Base-by-base conservation (phyloP, 31 red algal species). In the Asparagopsis taxiformis region DNA sequence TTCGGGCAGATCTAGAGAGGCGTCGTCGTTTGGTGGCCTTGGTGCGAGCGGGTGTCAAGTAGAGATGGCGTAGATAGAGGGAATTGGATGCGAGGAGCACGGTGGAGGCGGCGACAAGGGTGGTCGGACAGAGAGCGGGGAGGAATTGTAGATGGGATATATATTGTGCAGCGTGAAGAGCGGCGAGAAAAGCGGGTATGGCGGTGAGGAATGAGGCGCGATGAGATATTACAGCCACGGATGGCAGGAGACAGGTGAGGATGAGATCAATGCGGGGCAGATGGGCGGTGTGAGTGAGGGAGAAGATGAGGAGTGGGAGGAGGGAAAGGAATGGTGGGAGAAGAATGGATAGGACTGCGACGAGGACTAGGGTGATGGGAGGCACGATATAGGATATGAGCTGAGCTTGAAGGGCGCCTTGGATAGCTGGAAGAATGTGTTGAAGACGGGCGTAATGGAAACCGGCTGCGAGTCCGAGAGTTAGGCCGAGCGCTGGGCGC, bases 401-500 rank as follows among this genome's bases (percentile, higher is more conserved):
- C 6, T 21, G 21, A 5, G 59, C 21, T 6, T 23, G 59, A 62
- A 62, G 59, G n/a, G 59, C 28, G 59, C 59, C 59, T 6, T 62
- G 59, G 59, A 62, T 23, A 8, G 59, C 59, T 4, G 59, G 59
- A 30, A 62, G 59, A 30, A 30, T 17, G 22, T 28, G 26, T 9
- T 21, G 30, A 30, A 62, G 21, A 0, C n/a, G n/a, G n/a, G n/a
- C n/a, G n/a, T n/a, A n/a, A n/a, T n/a, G n/a, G n/a, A n/a, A n/a
- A n/a, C n/a, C n/a, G n/a, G n/a, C n/a, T n/a, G n/a, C n/a, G n/a
- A n/a, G n/a, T n/a, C n/a, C n/a, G n/a, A n/a, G n/a, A n/a, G n/a
- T n/a, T n/a, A n/a, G n/a, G n/a, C n/a, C n/a, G n/a, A n/a, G n/a
- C n/a, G n/a, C n/a, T n/a, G n/a, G n/a, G n/a, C n/a, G n/a, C n/a